Base-by-base conservation (phyloP, 1,139 yeast genomes). In the Geotrichum bryndzae region DNA sequence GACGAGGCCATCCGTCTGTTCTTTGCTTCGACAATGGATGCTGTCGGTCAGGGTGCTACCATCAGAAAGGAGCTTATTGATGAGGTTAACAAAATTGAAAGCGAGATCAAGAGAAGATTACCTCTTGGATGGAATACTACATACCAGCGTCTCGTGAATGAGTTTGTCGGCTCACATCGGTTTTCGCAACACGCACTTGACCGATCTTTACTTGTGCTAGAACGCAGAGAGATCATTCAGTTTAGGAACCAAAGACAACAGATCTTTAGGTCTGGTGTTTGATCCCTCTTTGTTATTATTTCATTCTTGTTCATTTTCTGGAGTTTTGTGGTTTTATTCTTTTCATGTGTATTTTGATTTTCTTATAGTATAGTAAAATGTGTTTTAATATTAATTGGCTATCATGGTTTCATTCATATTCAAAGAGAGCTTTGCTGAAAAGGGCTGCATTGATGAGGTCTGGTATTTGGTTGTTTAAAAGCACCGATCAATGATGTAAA, bases 51-150 rank as follows among this genome's bases (percentile, higher is more conserved):
- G 74, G 96, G 91, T 62, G 85, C 86, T 53, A 80, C 79, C 27
- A 74, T 77, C 71, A 75, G 82, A 63, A 72, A 81, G 61, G 82
- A 83, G 67, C 74, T 88, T 65, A 81, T 82, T 62, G 82, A 83
- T 48, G 95, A 91, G 72, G 90, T 92, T 57, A 83, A 84, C 67
- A 82, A 80, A 70, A 90, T 94, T 59, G 97, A 92, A 72, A 85
- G 83, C 56, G 96, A 90, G 73, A 82, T 94, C 67, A 86, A 91
- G 74, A 84, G 96, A 75, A 84, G 99, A 73, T 80, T 94, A 68
- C 98, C 99, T 6, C 88, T 95, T 67, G 99, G 99, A 15, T 94
- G 97, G 95, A 89, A 96, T 41, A 91, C 98, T 1, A 87, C 95
- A 29, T 90, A 90, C 73, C 85, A 84, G 68, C 90, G 97, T 1